Base-by-base conservation (phyloP, 495 filamentous ascomycete species). In the Aspergillus egyptiacus region DNA sequence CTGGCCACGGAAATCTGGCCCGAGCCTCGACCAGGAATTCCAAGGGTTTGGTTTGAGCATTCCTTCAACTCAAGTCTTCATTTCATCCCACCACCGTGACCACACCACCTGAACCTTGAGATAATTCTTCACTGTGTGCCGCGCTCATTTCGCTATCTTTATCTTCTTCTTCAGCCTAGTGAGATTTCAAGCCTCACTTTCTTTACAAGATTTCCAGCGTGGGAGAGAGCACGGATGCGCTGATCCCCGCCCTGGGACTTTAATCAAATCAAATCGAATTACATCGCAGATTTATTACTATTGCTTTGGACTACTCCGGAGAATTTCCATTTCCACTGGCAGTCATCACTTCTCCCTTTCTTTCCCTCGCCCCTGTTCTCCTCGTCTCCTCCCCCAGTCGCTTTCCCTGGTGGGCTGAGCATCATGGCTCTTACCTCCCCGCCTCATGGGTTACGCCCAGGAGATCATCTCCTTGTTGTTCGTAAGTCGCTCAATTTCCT, bases 401-500 rank as follows among this genome's bases (percentile, higher is more conserved):
- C 25, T 23, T 27, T 34, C 33, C 33, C 31, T 42, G 44, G 41
- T 32, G 35, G 36, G 34, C 28, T 23, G 25, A 45, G 42, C 48
- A 54, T 42, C 43, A 74, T 74, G 71, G 68, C 70, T 58, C 60
- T 65, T 36, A 51, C 64, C 34, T 51, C 63, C 30, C 65, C 68
- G 37, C 67, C 66, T 25, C 61, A 62, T 51, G 64, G 62, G 47
- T 66, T 84, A 54, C 71, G 76, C 28, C 76, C 78, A 48, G 87
- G 86, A 37, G 81, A 87, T 61, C 79, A 82, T 55, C 65, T 91
- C 48, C 62, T 87, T 40, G 87, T 90, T 53, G 78, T 89, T 52
- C 87, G 87, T 91, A 77, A 79, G 85, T 86, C 30, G 30, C 15
- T 44, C 44, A n/a, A n/a, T 2, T 34, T 14, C 25, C 31, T 27